phyloP scores from a whole-genome alignment of 164 flowering plant species.

The Sedum album region DNA sequence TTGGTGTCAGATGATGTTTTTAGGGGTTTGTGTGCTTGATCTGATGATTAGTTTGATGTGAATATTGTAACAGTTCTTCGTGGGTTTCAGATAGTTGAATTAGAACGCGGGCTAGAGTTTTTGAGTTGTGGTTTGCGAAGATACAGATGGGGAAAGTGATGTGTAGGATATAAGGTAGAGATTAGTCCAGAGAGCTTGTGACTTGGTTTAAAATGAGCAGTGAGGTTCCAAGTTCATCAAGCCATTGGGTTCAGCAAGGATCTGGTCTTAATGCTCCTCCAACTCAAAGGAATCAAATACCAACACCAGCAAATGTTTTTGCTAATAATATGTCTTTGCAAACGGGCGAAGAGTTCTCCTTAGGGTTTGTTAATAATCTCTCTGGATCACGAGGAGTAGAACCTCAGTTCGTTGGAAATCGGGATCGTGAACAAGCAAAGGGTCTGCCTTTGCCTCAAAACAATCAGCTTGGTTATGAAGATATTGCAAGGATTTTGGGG shows the following conservation, averaged over 20 bases:
- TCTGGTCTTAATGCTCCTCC: not conserved
- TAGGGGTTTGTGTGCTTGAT: not conserved
- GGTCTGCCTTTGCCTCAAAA: slow-evolving; percentile 12
- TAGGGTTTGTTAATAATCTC: slow-evolving; percentile 25
- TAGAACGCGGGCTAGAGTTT: not conserved
- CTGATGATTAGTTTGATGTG: not conserved
- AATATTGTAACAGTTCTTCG: not conserved
- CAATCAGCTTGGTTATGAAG: slow-evolving; percentile 22
- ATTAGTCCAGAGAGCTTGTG: not conserved
- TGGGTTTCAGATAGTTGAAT: not conserved
- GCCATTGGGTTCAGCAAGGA: not conserved
- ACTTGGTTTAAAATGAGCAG: not conserved
- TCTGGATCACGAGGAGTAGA: slow-evolving; percentile 8
- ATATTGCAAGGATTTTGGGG: slow-evolving; percentile 25
- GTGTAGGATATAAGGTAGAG: not conserved
- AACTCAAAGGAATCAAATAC: not conserved
- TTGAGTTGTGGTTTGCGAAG: not conserved
- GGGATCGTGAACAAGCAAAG: slow-evolving; percentile 9
- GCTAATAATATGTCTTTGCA: slow-evolving; percentile 21
- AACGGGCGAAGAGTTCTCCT: slow-evolving; percentile 31
- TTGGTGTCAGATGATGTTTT: not conserved
- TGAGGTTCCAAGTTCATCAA: slow-evolving; percentile 1
- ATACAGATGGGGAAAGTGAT: not conserved
- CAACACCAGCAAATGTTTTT: not conserved
- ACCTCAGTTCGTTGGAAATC: slow-evolving; percentile 11